phyloP scores from a whole-genome alignment of 177 flowering plant species.

The Tripterygium wilfordii region DNA sequence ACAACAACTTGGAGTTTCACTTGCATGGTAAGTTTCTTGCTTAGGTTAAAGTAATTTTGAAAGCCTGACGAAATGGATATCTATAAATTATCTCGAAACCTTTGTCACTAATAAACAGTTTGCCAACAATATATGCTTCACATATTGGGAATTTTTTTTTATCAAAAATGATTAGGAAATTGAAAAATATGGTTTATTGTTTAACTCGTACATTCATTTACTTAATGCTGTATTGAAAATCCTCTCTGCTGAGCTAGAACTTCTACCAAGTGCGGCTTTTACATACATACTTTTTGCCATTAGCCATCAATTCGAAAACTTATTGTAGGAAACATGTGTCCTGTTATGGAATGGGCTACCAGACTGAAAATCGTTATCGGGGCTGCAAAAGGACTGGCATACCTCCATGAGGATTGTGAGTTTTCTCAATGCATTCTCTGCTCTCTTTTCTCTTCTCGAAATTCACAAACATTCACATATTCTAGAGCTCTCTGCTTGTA shows the following conservation, averaged over 20 bases:
- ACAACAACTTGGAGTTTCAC: conserved; percentile 70
- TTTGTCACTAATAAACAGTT: not conserved
- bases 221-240: too few species aligned
- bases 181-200: too few species aligned
- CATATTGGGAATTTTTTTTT: too few species aligned
- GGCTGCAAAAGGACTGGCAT: conserved; percentile 31
- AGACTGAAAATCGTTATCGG: conserved; percentile 28
- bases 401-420: conserved; percentile 36
- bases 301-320: not conserved
- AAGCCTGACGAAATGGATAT: too few species aligned
- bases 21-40: conserved; percentile 54
- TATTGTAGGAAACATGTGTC: conserved; percentile 12
- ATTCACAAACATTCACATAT: not conserved
- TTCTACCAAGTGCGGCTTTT: too few species aligned
- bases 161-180: too few species aligned
- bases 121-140: too few species aligned
- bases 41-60: not conserved
- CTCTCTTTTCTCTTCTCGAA: not conserved
- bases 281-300: too few species aligned
- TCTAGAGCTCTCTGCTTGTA: not conserved
- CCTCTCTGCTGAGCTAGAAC: too few species aligned
- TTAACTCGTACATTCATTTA: too few species aligned
- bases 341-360: conserved; percentile 20
- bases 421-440: not conserved
- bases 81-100: too few species aligned